Conservation (phyloP, 2,329 filamentous ascomycete species). For the Colletotrichum zoysiae region DNA sequence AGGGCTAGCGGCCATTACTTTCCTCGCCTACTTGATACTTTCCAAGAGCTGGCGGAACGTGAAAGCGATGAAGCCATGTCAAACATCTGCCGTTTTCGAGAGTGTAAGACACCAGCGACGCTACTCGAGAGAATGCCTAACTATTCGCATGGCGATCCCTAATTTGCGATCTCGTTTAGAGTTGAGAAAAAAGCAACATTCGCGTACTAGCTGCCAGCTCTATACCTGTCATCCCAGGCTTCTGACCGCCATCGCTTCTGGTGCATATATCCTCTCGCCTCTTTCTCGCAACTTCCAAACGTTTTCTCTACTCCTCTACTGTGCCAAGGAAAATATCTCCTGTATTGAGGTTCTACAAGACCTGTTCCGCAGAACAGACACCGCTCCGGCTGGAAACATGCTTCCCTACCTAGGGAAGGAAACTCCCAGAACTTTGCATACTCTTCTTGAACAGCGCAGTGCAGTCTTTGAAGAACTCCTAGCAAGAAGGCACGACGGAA, state of each 20-base stretch:
- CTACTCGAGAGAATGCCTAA: not conserved
- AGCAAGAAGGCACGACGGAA: conserved; percentile 1
- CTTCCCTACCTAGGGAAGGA: not conserved
- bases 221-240: not conserved
- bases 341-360: not conserved
- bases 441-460: not conserved
- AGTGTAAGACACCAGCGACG: not conserved
- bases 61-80: not conserved
- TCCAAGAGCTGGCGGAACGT: not conserved
- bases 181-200: not conserved
- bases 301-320: not conserved
- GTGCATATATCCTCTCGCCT: not conserved
- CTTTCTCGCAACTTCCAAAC: not conserved
- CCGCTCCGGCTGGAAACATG: not conserved
- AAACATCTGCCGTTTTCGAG: too few species aligned
- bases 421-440: not conserved
- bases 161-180: not conserved
- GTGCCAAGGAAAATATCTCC: not conserved
- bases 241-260: conserved; percentile 1
- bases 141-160: not conserved
- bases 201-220: not conserved
- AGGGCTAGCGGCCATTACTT: not conserved
- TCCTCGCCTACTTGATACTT: too few species aligned
- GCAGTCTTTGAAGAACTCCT: not conserved
- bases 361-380: conserved; percentile 5